phyloP scores from a whole-genome alignment of 306 rosid genomes.

The Cicer chorassanicum region DNA sequence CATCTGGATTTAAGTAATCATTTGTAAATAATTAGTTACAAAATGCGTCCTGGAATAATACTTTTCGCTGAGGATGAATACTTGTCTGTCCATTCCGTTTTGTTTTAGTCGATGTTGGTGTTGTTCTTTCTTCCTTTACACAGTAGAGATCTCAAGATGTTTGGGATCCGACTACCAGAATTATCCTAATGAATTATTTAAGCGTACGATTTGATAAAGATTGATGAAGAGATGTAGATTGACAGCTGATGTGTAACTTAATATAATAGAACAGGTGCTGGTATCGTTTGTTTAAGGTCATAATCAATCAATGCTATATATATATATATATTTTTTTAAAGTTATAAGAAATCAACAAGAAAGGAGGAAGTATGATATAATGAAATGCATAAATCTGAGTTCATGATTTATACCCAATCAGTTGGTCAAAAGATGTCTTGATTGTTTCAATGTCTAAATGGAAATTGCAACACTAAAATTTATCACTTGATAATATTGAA shows the following conservation, averaged over 20 bases:
- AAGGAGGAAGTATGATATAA: background rate
- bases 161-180: background rate
- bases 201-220: background rate
- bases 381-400: background rate
- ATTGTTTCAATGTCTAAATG: background rate
- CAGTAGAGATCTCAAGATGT: background rate
- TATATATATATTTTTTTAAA: background rate
- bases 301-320: background rate
- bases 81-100: background rate
- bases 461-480: background rate
- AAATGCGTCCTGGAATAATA: background rate
- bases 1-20: slow-evolving; percentile 14
- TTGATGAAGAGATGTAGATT: slow-evolving; percentile 2
- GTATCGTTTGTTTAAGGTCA: background rate
- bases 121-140: background rate
- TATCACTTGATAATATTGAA: background rate
- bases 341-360: background rate
- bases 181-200: background rate
- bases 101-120: background rate
- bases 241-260: background rate
- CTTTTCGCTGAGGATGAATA: background rate
- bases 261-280: background rate
- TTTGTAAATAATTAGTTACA: slow-evolving; percentile 17
- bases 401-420: background rate
- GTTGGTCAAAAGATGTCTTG: background rate